phyloP scores from a whole-genome alignment of 148 eudicot genomes.

The Arbutus unedo region DNA sequence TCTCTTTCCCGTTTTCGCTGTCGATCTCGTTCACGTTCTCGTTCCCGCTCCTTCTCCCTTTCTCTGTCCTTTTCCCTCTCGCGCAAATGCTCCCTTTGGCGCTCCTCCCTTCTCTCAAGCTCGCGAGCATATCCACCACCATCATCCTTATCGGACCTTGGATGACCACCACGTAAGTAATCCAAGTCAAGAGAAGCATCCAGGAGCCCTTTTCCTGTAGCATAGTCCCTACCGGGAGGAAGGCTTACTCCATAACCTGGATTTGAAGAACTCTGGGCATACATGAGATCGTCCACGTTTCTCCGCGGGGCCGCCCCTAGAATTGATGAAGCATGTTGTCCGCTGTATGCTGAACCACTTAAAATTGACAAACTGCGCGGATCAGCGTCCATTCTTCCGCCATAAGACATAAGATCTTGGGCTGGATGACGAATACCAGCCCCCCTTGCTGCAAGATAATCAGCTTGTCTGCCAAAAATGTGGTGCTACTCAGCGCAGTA shows the following conservation, averaged over 20 bases:
- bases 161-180: constrained; percentile 51
- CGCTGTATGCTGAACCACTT: constrained; percentile 58
- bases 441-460: constrained; percentile 80
- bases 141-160: constrained; percentile 70
- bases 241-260: constrained; percentile 98
- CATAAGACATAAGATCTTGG: constrained; percentile 67
- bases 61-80: constrained; percentile 73
- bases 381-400: constrained; percentile 73
- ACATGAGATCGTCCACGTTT: constrained; percentile 58
- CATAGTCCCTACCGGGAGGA: constrained; percentile 97
- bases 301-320: constrained; percentile 88
- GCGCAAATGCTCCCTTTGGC: constrained; percentile 54
- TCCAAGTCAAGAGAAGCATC: constrained; percentile 62
- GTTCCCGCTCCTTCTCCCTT: constrained; percentile 52
- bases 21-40: constrained; percentile 52
- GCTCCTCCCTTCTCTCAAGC: constrained; percentile 75
- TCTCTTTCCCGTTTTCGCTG: constrained; percentile 39
- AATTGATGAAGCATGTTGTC: constrained; percentile 78
- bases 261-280: constrained; percentile 65
- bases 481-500: constrained; percentile 65
- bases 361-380: constrained; percentile 47
- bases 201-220: constrained; percentile 80
- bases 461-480: constrained; percentile 98
- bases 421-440: constrained; percentile 60
- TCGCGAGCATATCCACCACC: constrained; percentile 49